Conservation (phyloP, 2,329 filamentous ascomycete species). For the Cladophialophora chaetospira region DNA sequence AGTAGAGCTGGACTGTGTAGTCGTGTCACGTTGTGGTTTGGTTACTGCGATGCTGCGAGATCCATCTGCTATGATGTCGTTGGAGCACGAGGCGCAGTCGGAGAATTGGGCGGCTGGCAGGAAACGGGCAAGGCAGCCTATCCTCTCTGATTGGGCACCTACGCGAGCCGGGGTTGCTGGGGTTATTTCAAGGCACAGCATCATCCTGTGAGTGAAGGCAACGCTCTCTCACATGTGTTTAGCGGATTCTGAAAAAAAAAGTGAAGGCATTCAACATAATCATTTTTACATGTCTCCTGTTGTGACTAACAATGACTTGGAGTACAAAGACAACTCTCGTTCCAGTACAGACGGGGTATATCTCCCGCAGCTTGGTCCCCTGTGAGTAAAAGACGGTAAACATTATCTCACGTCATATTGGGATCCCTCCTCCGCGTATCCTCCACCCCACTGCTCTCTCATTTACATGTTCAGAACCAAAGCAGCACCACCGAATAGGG, state of each 20-base stretch:
- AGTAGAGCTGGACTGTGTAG: neutral
- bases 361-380: neutral
- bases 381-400: too few relatives aligned
- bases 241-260: too few relatives aligned
- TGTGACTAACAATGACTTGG: neutral
- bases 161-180: neutral
- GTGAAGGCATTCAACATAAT: too few relatives aligned
- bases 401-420: neutral
- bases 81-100: slow-evolving; percentile 22
- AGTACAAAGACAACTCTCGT: neutral
- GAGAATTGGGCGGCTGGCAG: slow-evolving; percentile 18
- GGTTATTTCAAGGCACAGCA: neutral
- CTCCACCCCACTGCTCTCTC: neutral
- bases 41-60: neutral
- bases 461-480: slow-evolving; percentile 24
- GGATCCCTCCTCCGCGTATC: neutral
- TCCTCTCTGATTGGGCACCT: neutral
- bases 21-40: slow-evolving; percentile 23
- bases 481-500: slow-evolving; percentile 29
- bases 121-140: slow-evolving; percentile 4
- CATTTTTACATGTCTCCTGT: neutral
- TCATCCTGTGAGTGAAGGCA: neutral
- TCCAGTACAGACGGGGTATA: neutral
- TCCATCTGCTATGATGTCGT: slow-evolving; percentile 23
- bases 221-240: too few relatives aligned